A percentile compares a stretch with the other conserved stretches of the same genome.
phyloP scores from a whole-genome alignment of 257 asterid species.

The Forsythia viridissima region DNA sequence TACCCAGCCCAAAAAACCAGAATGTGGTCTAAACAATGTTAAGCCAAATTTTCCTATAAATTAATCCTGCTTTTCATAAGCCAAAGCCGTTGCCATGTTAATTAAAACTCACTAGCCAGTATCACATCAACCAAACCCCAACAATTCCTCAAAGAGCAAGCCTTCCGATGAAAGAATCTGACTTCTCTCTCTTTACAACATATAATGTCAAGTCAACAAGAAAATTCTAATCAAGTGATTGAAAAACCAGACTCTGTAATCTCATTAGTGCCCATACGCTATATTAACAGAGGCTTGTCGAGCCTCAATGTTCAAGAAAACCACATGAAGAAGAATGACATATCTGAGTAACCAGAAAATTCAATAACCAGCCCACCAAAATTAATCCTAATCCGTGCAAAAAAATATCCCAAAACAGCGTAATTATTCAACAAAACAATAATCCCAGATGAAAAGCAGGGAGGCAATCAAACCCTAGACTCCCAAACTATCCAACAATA shows the following conservation, averaged over 20 bases:
- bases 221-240: constrained; percentile 18
- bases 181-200: constrained; percentile 23
- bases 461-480: constrained; percentile 33
- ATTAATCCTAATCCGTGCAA: constrained; percentile 26
- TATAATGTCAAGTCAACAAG: constrained; percentile 19
- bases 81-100: constrained; percentile 11
- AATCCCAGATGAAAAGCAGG: constrained; percentile 14
- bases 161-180: constrained; percentile 28
- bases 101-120: constrained; percentile 12
- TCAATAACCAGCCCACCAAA: constrained; percentile 31
- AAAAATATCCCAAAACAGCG: constrained; percentile 25
- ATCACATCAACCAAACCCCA: background rate
- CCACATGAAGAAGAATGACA: constrained; percentile 24
- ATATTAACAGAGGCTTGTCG: constrained; percentile 21
- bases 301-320: constrained; percentile 27
- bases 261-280: constrained; percentile 25
- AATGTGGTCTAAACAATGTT: constrained; percentile 11
- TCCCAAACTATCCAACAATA: constrained; percentile 26
- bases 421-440: constrained; percentile 21
- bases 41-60: constrained; percentile 13
- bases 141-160: constrained; percentile 14
- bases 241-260: constrained; percentile 8
- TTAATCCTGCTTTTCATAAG: constrained; percentile 9
- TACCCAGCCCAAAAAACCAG: constrained; percentile 16
- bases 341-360: constrained; percentile 19